phyloP scores from a whole-genome alignment of 306 rosid genomes.

The Rubus parviflorus region DNA sequence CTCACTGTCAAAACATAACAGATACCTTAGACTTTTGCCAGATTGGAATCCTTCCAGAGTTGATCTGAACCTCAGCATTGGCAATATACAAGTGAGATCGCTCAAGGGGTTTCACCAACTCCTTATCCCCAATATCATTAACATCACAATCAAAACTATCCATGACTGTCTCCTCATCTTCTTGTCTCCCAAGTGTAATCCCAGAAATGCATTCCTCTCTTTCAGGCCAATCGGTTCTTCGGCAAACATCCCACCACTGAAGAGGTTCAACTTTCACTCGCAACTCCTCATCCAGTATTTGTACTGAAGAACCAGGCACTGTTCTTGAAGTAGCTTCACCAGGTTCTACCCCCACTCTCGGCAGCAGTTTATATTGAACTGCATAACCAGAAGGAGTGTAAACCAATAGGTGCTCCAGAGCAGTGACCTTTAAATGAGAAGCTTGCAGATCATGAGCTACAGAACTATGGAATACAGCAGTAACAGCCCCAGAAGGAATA shows the following conservation, averaged over 20 bases:
- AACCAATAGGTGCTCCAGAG: slow-evolving; percentile 82
- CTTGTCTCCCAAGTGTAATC: slow-evolving; percentile 44
- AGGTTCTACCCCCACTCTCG: slow-evolving; percentile 65
- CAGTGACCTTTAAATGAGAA: slow-evolving; percentile 42
- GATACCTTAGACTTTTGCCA: slow-evolving; percentile 88
- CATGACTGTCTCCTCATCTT: slow-evolving; percentile 39
- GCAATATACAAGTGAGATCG: slow-evolving; percentile 62
- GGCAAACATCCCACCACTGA: slow-evolving; percentile 97
- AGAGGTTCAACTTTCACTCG: slow-evolving; percentile 88
- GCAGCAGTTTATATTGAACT: slow-evolving; percentile 74
- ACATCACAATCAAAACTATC: slow-evolving; percentile 58
- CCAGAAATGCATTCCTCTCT: slow-evolving; percentile 62
- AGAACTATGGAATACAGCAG: slow-evolving; percentile 77
- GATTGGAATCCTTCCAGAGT: slow-evolving; percentile 78
- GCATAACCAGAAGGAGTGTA: slow-evolving; percentile 80
- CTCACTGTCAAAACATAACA: slow-evolving; percentile 22
- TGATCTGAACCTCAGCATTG: slow-evolving; percentile 86
- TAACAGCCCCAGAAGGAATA: slow-evolving; percentile 84
- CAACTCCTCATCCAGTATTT: slow-evolving; percentile 77
- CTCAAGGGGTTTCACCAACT: slow-evolving; percentile 40
- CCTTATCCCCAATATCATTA: slow-evolving; percentile 43
- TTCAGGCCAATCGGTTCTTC: slow-evolving; percentile 89
- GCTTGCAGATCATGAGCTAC: slow-evolving; percentile 46
- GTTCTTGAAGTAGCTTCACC: slow-evolving; percentile 55
- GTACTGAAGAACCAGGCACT: slow-evolving; percentile 53